Conservation (phyloP, 192 early-diverging fungal species). For the Backusella tarrabulga region DNA sequence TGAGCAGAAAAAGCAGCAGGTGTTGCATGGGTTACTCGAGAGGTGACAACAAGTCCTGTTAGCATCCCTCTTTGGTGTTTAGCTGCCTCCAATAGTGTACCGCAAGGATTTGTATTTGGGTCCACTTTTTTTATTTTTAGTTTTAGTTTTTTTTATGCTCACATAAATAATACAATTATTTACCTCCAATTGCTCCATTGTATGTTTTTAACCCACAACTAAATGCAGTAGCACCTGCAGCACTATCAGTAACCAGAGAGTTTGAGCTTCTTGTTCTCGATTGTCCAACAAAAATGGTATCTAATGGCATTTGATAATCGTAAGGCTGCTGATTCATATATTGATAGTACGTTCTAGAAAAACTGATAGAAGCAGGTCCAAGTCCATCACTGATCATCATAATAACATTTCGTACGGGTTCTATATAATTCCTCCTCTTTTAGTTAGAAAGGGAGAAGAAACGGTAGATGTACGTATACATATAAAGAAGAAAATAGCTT, state of each 20-base stretch:
- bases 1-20: conserved; percentile 84
- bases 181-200: conserved; percentile 92
- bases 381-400: conserved; percentile 96
- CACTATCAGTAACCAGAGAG: conserved; percentile 92
- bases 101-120: conserved; percentile 70
- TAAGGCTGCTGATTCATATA: conserved; percentile 54
- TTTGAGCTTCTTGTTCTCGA: conserved; percentile 82
- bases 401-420: conserved; percentile 52
- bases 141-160: not conserved
- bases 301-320: conserved; percentile 59
- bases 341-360: conserved; percentile 82
- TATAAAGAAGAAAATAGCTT: not conserved
- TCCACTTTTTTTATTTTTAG: conserved; percentile 43
- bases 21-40: conserved; percentile 93
- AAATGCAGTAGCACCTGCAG: conserved; percentile 97
- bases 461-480: not conserved
- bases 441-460: not conserved
- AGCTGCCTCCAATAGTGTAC: conserved; percentile 93
- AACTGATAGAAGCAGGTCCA: conserved; percentile 90
- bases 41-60: conserved; percentile 93
- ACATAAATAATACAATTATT: not conserved
- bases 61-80: conserved; percentile 68
- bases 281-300: conserved; percentile 78
- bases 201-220: conserved; percentile 88
- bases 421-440: not conserved